Conservation (phyloP, 2,329 filamentous ascomycete species). For the Xylariales sp. region DNA sequence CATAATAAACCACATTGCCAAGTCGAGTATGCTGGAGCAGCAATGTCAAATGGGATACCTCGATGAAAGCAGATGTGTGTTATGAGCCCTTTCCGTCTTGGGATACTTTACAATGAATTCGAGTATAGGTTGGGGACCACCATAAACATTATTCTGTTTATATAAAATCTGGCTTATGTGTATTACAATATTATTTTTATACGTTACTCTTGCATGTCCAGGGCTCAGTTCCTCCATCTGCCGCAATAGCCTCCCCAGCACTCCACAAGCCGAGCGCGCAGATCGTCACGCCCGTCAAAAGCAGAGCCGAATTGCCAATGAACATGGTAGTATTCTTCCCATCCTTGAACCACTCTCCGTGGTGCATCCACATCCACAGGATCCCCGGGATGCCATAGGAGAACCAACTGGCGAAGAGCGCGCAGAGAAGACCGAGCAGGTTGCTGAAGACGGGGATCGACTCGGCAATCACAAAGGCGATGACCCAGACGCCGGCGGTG, state of each 20-base stretch:
- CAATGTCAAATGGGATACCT: too few species aligned
- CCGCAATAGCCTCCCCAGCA: conserved; percentile 29
- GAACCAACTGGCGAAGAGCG: conserved; percentile 49
- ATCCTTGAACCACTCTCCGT: conserved; percentile 31
- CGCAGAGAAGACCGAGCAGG: conserved; percentile 44
- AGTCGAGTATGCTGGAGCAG: too few species aligned
- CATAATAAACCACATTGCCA: too few species aligned
- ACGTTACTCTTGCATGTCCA: conserved; percentile 31
- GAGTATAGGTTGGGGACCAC: too few species aligned
- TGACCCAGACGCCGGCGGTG: conserved; percentile 39
- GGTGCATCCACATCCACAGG: conserved; percentile 47
- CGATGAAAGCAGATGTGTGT: too few species aligned
- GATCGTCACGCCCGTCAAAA: conserved; percentile 28
- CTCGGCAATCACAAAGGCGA: conserved; percentile 37
- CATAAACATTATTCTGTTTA: too few species aligned
- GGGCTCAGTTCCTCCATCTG: conserved; percentile 23
- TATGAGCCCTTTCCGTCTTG: too few species aligned
- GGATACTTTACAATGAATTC: too few species aligned
- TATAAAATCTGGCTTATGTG: too few species aligned
- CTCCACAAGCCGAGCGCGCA: conserved; percentile 35
- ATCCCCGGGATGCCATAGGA: conserved; percentile 48
- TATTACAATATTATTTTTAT: too few species aligned
- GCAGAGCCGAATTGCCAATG: conserved; percentile 23
- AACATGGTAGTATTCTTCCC: conserved; percentile 27
- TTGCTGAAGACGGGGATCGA: conserved; percentile 52